Evolutionary conservation across 208 protist species (phyloP), one percentile per base, ranked within the genome.

Genomic region (Porcisia deanei): DNA sequence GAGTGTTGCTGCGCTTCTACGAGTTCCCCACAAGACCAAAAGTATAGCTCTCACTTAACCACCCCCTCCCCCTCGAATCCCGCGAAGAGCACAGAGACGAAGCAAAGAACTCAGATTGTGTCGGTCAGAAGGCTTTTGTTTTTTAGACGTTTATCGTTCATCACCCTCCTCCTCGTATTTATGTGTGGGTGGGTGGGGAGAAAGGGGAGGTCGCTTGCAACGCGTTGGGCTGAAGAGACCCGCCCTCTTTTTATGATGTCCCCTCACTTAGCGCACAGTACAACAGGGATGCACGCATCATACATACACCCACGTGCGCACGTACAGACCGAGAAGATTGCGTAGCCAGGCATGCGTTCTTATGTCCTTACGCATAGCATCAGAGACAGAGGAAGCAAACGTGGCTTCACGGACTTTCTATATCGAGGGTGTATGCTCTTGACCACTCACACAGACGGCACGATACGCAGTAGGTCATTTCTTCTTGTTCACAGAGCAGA

Each of bases 401-500:
- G 58, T 37, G 58, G 30, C 58, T 3, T 9, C 58, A 39, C 25
- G 12, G n/a, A 61, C 30, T 30, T 30, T 30, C 30, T 30, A 30
- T 30, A 30, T 30, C 30, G 30, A 30, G 30, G 30, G 30, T 30
- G 30, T 30, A 30, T 30, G 30, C 30, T 0, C 30, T 30, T 30
- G 30, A 30, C 30, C 0, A 30, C 30, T 30, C 60, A 25, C 3
- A 25, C 60, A 45, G 10, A 7, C 60, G 22, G 25, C 49, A 3
- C 4, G 47, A 57, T n/a, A 43, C 20, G n/a, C 45, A 41, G 63
- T 9, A 30, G 39, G 25, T 86, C 82, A 90, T 78, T 92, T 91
- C 60, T 90, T 89, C 69, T 95, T 94, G 75, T 97, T 98, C n/a
- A 98, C 80, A 6, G 87, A 80, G 75, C 96, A 98, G 47, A 99